Evolutionary conservation across 208 protist species (phyloP).

Genomic region (Trypanosoma mega): DNA sequence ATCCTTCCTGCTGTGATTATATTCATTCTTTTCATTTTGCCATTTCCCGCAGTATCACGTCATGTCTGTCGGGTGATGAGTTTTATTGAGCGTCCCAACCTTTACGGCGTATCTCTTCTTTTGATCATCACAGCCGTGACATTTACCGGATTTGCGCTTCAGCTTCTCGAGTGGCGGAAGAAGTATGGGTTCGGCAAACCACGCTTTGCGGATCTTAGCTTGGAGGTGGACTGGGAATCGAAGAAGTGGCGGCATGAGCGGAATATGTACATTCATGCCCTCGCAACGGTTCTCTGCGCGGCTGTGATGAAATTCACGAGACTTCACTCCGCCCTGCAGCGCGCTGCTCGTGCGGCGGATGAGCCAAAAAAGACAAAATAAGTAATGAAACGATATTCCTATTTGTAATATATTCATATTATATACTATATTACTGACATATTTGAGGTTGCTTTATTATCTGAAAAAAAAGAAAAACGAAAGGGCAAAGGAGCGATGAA

Average conservation of each 20-base stretch:
- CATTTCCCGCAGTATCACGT: conserved; percentile 30
- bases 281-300: conserved; percentile 46
- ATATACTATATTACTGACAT: too few relatives aligned
- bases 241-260: conserved; percentile 56
- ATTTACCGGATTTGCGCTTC: conserved; percentile 35
- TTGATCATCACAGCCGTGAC: conserved; percentile 32
- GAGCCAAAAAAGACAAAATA: conserved; percentile 8
- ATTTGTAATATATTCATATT: background rate
- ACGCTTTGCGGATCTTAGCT: conserved; percentile 49
- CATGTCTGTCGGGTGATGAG: conserved; percentile 29
- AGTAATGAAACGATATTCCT: background rate
- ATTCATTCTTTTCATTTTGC: conserved; percentile 51
- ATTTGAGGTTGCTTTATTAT: too few relatives aligned
- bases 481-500: too few relatives aligned
- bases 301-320: conserved; percentile 47
- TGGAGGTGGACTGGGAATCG: conserved; percentile 60
- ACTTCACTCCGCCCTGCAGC: conserved; percentile 11
- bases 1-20: conserved; percentile 46
- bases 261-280: conserved; percentile 74
- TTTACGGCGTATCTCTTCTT: conserved; percentile 45
- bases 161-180: conserved; percentile 51
- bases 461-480: too few relatives aligned
- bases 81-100: conserved; percentile 35
- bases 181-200: conserved; percentile 38
- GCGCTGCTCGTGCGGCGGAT: background rate